Evolutionary conservation across 192 early-diverging fungal genomes (phyloP), one percentile per base, ranked within the genome.

Genomic region (Linnemannia hyalina): DNA sequence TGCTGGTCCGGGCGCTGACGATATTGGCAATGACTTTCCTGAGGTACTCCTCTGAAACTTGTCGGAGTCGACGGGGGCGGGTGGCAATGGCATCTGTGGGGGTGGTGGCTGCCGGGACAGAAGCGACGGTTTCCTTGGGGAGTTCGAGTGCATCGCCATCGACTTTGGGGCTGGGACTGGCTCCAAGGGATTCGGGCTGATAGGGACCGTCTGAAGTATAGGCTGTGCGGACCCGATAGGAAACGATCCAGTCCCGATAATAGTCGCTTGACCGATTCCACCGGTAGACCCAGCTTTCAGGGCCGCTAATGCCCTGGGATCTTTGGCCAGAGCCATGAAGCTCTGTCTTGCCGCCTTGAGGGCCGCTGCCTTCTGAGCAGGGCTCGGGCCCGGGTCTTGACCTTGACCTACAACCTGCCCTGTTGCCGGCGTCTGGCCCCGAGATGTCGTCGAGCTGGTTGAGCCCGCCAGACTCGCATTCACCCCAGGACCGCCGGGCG

Each of bases 241-340:
- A 81, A 86, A 86, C 72, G 84, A 86, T 63, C 84, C 84, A 86
- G 84, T 86, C 72, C 79, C 84, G 78, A 86, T 86, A 86, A 86
- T 86, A 86, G 84, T 86, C 79, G 84, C 79, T 74, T 86, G 84
- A 81, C 84, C 80, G 70, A 73, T 86, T 54, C 84, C 84, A 86
- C 76, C 84, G 70, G 72, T 86, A 74, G 84, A 86, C 47, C 84
- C 84, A 81, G 84, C 84, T 81, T 86, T 86, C 47, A 86, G 79
- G 75, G 84, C 84, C 68, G 84, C 84, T 76, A 86, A 78, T 57
- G 84, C 84, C 79, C 75, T 86, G 57, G 84, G 84, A 77, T 86
- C 84, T 54, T 86, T 86, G 55, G 79, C 84, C 60, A 86, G 44
- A 22, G 84, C 84, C 76, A 86, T 86, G 70, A 86, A 81, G 63